phyloP scores from a whole-genome alignment of 2,329 filamentous ascomycete genomes.

The Phymatotrichopsis omnivora region DNA sequence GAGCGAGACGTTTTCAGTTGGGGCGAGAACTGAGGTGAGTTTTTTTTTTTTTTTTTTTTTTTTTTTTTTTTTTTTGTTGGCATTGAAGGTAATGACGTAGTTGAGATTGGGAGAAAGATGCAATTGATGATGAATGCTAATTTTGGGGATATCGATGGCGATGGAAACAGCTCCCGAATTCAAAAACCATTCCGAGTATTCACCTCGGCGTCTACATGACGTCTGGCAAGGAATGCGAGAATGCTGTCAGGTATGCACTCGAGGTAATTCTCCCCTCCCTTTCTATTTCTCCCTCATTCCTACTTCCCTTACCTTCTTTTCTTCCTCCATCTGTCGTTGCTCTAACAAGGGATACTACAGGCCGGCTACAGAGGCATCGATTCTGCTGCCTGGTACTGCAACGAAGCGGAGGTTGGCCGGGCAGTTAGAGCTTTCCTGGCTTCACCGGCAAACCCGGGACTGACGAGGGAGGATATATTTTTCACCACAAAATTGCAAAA shows the following conservation, averaged over 20 bases:
- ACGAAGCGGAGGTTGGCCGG: slow-evolving; percentile 59
- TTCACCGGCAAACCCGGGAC: slow-evolving; percentile 36
- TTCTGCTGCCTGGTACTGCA: slow-evolving; percentile 56
- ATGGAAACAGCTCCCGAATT: slow-evolving; percentile 52
- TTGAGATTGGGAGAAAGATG: too few relatives aligned
- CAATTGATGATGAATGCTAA: slow-evolving; percentile 4
- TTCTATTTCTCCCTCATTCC: slow-evolving; percentile 43
- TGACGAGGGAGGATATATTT: slow-evolving; percentile 61
- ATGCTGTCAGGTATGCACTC: slow-evolving; percentile 49
- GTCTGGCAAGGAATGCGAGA: slow-evolving; percentile 49
- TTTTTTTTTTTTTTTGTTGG: too few relatives aligned
- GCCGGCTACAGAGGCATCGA: slow-evolving; percentile 40
- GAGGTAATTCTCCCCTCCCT: slow-evolving; percentile 34
- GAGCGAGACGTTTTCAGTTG: too few relatives aligned
- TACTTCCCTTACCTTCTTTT: slow-evolving; percentile 40
- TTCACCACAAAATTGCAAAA: slow-evolving; percentile 70
- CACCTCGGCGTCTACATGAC: slow-evolving; percentile 68
- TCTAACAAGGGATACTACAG: slow-evolving; percentile 5
- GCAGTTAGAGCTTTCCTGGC: slow-evolving; percentile 52
- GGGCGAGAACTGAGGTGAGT: too few relatives aligned
- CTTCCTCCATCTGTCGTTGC: neutral
- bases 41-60: too few relatives aligned
- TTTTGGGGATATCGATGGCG: too few relatives aligned
- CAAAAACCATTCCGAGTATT: slow-evolving; percentile 56
- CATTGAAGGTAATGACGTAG: too few relatives aligned